Percentiles rank a stretch among this genome's conserved stretches.
These are phyloP conservation scores for Fusarium sp. DNA, from an alignment of 2,329 filamentous ascomycete genomes.

Conservation along the genomic window DNA sequence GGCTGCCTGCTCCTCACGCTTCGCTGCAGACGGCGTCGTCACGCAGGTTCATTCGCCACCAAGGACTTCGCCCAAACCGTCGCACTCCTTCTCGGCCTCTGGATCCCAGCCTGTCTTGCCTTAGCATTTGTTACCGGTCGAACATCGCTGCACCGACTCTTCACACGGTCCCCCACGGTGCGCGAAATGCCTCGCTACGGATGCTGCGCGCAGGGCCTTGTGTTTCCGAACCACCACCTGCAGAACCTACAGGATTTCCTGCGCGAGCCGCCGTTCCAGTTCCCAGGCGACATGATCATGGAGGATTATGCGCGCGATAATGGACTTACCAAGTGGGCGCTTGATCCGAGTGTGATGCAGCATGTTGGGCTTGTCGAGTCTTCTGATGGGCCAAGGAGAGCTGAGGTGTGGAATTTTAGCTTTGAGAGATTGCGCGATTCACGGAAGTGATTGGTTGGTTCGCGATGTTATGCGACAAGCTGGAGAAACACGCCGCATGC, in stretches of 20 bases:
- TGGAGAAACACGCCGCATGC: too few relatives aligned
- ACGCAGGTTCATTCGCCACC: conserved; percentile 15
- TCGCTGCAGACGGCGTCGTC: conserved; percentile 24
- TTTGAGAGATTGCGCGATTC: conserved; percentile 47
- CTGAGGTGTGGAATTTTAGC: conserved; percentile 56
- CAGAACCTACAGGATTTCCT: conserved; percentile 47
- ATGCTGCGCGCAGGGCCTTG: conserved; percentile 56
- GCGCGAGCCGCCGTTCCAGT: conserved; percentile 51
- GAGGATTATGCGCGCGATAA: conserved; percentile 52
- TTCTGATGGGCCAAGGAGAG: conserved; percentile 46
- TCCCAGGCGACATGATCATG: conserved; percentile 54
- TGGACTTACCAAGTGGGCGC: conserved; percentile 53
- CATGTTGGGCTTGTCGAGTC: conserved; percentile 54
- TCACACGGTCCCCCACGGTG: conserved; percentile 42
- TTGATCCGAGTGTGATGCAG: conserved; percentile 56
- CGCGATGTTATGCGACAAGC: too few relatives aligned
- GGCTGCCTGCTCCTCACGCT: conserved; percentile 23
- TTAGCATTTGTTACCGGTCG: conserved; percentile 52
- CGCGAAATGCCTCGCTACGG: conserved; percentile 56
- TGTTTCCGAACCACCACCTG: conserved; percentile 53
- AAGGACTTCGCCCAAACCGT: conserved; percentile 44
- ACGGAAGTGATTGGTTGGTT: background rate
- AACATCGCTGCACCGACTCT: conserved; percentile 47
- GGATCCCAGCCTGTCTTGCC: conserved; percentile 52
- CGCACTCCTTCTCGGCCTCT: conserved; percentile 49